Base-by-base conservation (phyloP, 2,329 filamentous ascomycete species). In the Parascedosporium putredinis region DNA sequence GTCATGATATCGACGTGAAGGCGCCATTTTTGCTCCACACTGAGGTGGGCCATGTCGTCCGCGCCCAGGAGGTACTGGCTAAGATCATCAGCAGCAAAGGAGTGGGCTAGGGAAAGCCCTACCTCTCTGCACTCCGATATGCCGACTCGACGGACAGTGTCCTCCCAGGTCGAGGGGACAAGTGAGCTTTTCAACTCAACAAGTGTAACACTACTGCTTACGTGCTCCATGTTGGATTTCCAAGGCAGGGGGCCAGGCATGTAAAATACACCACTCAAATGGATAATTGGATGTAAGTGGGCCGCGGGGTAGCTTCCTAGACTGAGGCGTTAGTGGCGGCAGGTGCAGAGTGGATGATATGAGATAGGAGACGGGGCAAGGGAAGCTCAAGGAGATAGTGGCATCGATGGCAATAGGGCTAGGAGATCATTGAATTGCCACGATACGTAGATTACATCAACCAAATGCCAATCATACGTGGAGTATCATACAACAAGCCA, bases 1-100 rank as follows among this genome's bases (percentile, higher is more conserved):
- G 81, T 83, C 71, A 91, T 79, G 57, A 89, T 84, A 61, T 84
- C 77, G 56, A 85, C 74, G 64, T 93, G 87, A 43, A 93, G 72
- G 56, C 80, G 78, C 83, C 84, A 93, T 61, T 82, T 83, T 61
- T 81, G 71, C 64, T 86, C 78, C 59, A 79, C 73, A 45, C 79
- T 75, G 67, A 76, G 78, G 54, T 73, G 64, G 54, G 71, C 72
- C 67, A 79, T 77, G 62, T 88, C 84, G 52, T 83, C 79, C 43
- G 81, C 79, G 60, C 86, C 79, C 58, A 90, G 72, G 59, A 88
- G 81, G 67, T 91, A 93, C 63, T 78, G 74, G 54, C 82, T 81
- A 54, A 88, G 76, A 52, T 86, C 78, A 64, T 93, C 87, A 53
- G 81, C 72, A 51, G 78, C 81, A 68, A 94, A 93, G 55, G 87